Base-by-base conservation (phyloP, 192 early-diverging fungal species). In the Coemansia sp. region DNA sequence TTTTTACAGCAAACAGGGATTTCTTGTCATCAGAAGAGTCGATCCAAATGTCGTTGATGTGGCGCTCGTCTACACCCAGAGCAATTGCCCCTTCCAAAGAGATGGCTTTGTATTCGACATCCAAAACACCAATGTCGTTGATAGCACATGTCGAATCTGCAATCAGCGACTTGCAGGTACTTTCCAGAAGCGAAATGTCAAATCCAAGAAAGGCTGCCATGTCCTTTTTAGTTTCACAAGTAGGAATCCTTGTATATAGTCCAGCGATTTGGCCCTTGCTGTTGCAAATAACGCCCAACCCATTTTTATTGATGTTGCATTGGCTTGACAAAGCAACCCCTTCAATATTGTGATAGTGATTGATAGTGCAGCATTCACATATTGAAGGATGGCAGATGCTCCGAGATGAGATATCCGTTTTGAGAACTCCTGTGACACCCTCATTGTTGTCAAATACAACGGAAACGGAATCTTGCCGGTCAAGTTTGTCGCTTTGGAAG, bases 101-200 rank as follows among this genome's bases (percentile, higher is more conserved):
- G 29, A 48, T 40, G 3, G 16, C 29, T 8, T n/a, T 25, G 36
- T 74, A 73, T 34, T 76, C 68, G 12, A 71, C 80, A 48, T 73
- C 68, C 20, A 82, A 59, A 3, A 71, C 42, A 16, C 64, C 56
- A 51, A 56, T 33, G 12, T 56, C 45, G 5, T 51, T 36, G 12
- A 16, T 48, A 12, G 61, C 60, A 5, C 54, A 51, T n/a, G 49
- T 2, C 38, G 28, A 58, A 25, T 67, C 40, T n/a, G 56, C 50
- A 2, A 10, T 28, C 0, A 76, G 64, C 14, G 60, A 31, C 18
- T 68, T 30, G 22, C 2, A 54, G 51, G 16, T 51, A 22, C 17
- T 63, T 40, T 52, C 12, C 25, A 76, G 4, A 30, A 72, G 17
- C 30, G 52, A 48, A 12, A 62, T 56, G 30, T 77, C 69, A 14